Evolutionary conservation across 1,284 basidiomycete genomes (phyloP).

Genomic region (Ceratobasidium papillatum): DNA sequence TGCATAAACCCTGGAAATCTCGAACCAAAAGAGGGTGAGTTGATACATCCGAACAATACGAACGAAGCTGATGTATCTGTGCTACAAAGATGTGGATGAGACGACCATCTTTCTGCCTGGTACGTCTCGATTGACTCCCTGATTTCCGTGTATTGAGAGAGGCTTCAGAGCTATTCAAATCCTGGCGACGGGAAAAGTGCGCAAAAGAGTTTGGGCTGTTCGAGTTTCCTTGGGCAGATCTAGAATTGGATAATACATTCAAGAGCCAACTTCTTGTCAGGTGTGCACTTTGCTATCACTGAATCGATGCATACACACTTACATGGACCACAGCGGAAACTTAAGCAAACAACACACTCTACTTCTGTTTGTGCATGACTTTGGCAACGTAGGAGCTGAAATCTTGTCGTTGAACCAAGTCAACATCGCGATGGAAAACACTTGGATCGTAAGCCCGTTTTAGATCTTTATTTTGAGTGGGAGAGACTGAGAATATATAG

Average conservation of each 20-base stretch:
- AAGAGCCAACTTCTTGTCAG: constrained; percentile 42
- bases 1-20: constrained; percentile 78
- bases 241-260: constrained; percentile 40
- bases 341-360: constrained; percentile 82
- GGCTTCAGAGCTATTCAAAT: constrained; percentile 25
- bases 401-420: constrained; percentile 71
- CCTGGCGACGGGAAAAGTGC: constrained; percentile 36
- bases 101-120: constrained; percentile 73
- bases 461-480: constrained; percentile 84
- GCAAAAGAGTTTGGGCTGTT: constrained; percentile 44
- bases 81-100: constrained; percentile 61
- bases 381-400: constrained; percentile 57
- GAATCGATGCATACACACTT: constrained; percentile 42
- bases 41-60: constrained; percentile 9
- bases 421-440: constrained; percentile 31
- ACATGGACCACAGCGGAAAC: constrained; percentile 67
- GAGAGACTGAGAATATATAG: constrained; percentile 55
- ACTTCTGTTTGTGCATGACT: constrained; percentile 56
- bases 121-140: constrained; percentile 47
- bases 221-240: constrained; percentile 47
- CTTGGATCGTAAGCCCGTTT: constrained; percentile 47
- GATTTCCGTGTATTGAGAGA: background rate
- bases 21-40: constrained; percentile 77
- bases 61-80: constrained; percentile 37
- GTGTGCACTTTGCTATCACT: constrained; percentile 43